These are phyloP conservation scores for Candida glucosophila DNA, from an alignment of 1,139 yeast species.

Conservation along the genomic window DNA sequence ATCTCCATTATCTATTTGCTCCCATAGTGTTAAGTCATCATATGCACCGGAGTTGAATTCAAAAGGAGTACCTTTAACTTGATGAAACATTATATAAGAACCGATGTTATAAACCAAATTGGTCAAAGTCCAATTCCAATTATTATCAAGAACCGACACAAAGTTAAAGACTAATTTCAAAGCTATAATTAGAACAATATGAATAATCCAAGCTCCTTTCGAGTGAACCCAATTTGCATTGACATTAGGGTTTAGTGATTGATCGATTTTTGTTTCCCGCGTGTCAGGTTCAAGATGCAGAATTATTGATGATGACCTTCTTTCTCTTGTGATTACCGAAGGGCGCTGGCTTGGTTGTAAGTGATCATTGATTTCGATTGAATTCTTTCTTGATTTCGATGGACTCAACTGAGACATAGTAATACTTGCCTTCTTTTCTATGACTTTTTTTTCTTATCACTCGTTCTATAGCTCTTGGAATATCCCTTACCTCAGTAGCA, in stretches of 20 bases:
- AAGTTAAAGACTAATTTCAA: conserved; percentile 72
- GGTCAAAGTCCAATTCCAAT: conserved; percentile 90
- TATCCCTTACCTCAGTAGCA: too few species aligned
- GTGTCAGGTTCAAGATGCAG: conserved; percentile 91
- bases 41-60: conserved; percentile 96
- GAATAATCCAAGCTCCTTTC: conserved; percentile 94
- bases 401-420: conserved; percentile 4
- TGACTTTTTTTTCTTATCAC: too few species aligned
- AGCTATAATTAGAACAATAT: conserved; percentile 69
- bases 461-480: too few species aligned
- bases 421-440: too few species aligned
- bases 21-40: conserved; percentile 98
- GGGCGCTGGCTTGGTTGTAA: conserved; percentile 19
- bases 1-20: conserved; percentile 94
- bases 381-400: conserved; percentile 3
- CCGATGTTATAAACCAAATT: conserved; percentile 86
- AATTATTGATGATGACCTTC: conserved; percentile 48
- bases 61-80: conserved; percentile 93
- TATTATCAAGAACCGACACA: conserved; percentile 60
- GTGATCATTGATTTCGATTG: conserved; percentile 9
- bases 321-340: conserved; percentile 26
- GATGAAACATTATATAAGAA: conserved; percentile 91
- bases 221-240: conserved; percentile 96
- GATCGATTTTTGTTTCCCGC: conserved; percentile 87
- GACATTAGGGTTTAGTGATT: conserved; percentile 77